These are phyloP conservation scores for Aquanectria penicillioides DNA, from an alignment of 2,329 filamentous ascomycete genomes.

Conservation along the genomic window DNA sequence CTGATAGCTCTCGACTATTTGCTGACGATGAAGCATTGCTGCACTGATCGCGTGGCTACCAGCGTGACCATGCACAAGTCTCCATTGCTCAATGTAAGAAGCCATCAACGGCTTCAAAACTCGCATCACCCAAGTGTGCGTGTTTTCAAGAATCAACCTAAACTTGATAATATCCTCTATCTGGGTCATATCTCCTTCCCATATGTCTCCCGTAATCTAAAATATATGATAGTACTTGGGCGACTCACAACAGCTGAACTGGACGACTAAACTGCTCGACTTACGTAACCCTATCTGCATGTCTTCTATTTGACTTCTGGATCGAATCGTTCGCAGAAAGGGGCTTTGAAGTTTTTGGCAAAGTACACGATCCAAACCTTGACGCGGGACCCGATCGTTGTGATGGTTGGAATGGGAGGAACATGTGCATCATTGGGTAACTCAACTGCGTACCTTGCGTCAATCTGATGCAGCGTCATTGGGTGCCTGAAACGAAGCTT, in stretches of 20 bases:
- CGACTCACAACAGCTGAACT: neutral
- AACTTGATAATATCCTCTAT: constrained; percentile 22
- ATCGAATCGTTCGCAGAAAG: neutral
- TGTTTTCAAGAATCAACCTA: constrained; percentile 34
- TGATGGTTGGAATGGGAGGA: constrained; percentile 26
- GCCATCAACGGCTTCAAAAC: constrained; percentile 29
- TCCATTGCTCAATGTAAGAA: constrained; percentile 32
- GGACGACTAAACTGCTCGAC: too few species aligned
- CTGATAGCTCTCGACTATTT: too few species aligned
- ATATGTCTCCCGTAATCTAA: constrained; percentile 32
- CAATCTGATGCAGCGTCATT: constrained; percentile 24
- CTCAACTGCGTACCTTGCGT: constrained; percentile 23
- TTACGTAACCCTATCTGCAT: constrained; percentile 17
- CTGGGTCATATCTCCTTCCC: constrained; percentile 28
- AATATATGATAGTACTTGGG: neutral
- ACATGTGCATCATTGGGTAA: constrained; percentile 20
- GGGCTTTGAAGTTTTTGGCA: constrained; percentile 15
- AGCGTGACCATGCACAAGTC: too few species aligned
- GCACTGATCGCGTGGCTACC: too few species aligned
- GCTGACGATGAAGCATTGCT: too few species aligned
- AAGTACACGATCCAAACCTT: constrained; percentile 32
- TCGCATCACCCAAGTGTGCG: constrained; percentile 34
- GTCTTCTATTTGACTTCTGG: neutral
- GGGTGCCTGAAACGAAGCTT: constrained; percentile 24
- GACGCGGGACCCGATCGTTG: constrained; percentile 23